Conservation (phyloP, 2,329 filamentous ascomycete species). For the Aspergillus sp. region DNA sequence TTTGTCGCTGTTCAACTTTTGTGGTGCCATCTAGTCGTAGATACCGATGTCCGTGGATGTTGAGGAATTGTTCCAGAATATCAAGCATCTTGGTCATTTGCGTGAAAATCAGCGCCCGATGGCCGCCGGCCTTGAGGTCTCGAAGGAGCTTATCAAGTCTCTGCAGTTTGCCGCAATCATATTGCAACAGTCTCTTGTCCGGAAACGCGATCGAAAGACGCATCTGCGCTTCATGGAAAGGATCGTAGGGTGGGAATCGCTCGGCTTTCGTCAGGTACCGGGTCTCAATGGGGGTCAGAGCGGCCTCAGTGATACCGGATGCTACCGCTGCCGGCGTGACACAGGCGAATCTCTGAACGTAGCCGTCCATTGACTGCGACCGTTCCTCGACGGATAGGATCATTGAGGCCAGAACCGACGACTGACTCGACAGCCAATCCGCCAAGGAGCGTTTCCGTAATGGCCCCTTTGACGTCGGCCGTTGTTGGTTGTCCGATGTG, state of each 20-base stretch:
- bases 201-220: slow-evolving; percentile 93
- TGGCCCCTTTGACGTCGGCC: slow-evolving; percentile 58
- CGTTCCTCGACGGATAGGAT: slow-evolving; percentile 72
- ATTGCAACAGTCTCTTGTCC: slow-evolving; percentile 91
- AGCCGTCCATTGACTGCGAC: slow-evolving; percentile 66
- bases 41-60: slow-evolving; percentile 96
- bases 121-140: slow-evolving; percentile 79
- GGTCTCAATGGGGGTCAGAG: slow-evolving; percentile 61
- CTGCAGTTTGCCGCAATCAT: slow-evolving; percentile 95
- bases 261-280: slow-evolving; percentile 40
- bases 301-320: slow-evolving; percentile 65
- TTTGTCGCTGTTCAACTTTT: slow-evolving; percentile 91
- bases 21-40: slow-evolving; percentile 93
- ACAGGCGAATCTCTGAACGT: slow-evolving; percentile 83
- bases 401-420: slow-evolving; percentile 50
- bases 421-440: slow-evolving; percentile 71
- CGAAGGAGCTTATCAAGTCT: slow-evolving; percentile 80
- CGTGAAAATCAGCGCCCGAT: slow-evolving; percentile 95
- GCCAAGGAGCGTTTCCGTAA: slow-evolving; percentile 59
- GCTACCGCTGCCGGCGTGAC: slow-evolving; percentile 86
- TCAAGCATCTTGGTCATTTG: slow-evolving; percentile 99
- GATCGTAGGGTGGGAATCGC: slow-evolving; percentile 60
- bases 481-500: slow-evolving; percentile 57
- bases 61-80: slow-evolving; percentile 94
- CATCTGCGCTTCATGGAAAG: slow-evolving; percentile 91